Evolutionary conservation across 306 rosid genomes (phyloP).

Genomic region (Malus sylvestris): DNA sequence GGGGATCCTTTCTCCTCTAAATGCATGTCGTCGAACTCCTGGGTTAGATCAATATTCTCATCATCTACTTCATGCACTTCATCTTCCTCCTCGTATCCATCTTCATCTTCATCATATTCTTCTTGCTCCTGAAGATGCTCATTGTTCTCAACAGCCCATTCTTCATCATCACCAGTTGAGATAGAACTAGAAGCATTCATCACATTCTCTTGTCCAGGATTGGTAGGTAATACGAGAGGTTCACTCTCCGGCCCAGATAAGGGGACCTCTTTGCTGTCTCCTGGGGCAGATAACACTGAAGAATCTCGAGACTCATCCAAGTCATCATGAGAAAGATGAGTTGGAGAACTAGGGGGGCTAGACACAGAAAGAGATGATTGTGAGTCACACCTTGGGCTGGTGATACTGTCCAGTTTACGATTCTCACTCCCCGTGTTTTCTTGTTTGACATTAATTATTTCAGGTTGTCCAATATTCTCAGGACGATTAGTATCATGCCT

Average conservation of each 20-base stretch:
- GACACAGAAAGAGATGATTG: conserved; percentile 96
- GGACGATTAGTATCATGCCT: conserved; percentile 30
- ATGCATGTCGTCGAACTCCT: conserved; percentile 55
- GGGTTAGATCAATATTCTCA: conserved; percentile 45
- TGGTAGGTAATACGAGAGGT: conserved; percentile 23
- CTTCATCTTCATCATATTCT: conserved; percentile 96
- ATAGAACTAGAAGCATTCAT: conserved; percentile 32
- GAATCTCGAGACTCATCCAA: conserved; percentile 75
- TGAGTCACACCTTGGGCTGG: conserved; percentile 67
- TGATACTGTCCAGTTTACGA: conserved; percentile 34
- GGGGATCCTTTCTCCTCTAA: conserved; percentile 65
- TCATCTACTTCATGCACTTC: conserved; percentile 87
- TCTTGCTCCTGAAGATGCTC: conserved; percentile 87
- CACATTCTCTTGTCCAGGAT: conserved; percentile 38
- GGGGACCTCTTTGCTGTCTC: conserved; percentile 36
- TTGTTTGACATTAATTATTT: conserved; percentile 35
- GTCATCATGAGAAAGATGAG: conserved; percentile 90
- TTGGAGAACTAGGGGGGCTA: conserved; percentile 88
- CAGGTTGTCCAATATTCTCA: conserved; percentile 39
- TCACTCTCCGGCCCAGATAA: conserved; percentile 41
- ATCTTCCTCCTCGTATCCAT: conserved; percentile 82
- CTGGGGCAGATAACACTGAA: conserved; percentile 39
- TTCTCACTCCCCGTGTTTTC: conserved; percentile 45
- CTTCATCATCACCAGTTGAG: conserved; percentile 74
- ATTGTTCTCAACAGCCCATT: conserved; percentile 72